Evolutionary conservation across 83 land plant species (phyloP).

Genomic region (Diphasiastrum complanatum): DNA sequence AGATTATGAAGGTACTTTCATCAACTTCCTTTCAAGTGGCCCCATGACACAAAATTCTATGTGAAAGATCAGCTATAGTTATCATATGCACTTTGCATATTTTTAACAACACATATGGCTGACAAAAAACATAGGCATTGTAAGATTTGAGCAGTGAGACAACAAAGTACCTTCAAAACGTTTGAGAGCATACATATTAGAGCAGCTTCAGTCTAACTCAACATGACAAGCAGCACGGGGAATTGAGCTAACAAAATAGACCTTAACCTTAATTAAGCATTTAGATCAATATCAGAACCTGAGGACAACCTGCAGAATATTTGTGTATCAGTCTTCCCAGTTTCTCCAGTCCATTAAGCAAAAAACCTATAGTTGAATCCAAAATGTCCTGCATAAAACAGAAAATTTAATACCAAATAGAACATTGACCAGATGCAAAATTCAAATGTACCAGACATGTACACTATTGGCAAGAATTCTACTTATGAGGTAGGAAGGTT

Average conservation of each 20-base stretch:
- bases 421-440: neutral
- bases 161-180: neutral
- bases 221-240: too few relatives aligned
- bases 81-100: neutral
- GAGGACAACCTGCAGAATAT: constrained; percentile 70
- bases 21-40: too few relatives aligned
- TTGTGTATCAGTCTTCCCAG: constrained; percentile 82
- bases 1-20: too few relatives aligned
- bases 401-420: neutral
- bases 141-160: neutral
- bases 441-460: too few relatives aligned
- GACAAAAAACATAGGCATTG: neutral
- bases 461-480: too few relatives aligned
- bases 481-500: too few relatives aligned
- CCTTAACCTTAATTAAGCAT: neutral
- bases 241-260: too few relatives aligned
- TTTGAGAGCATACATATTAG: neutral
- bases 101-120: neutral
- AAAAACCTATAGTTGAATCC: constrained; percentile 93
- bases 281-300: neutral
- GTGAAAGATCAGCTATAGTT: neutral
- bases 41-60: too few relatives aligned
- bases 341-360: constrained; percentile 87
- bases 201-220: too few relatives aligned
- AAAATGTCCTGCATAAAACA: constrained; percentile 67